Percentiles rank a stretch among this genome's conserved stretches.
phyloP scores from a whole-genome alignment of 306 rosid species.

The Corylus heterophylla region DNA sequence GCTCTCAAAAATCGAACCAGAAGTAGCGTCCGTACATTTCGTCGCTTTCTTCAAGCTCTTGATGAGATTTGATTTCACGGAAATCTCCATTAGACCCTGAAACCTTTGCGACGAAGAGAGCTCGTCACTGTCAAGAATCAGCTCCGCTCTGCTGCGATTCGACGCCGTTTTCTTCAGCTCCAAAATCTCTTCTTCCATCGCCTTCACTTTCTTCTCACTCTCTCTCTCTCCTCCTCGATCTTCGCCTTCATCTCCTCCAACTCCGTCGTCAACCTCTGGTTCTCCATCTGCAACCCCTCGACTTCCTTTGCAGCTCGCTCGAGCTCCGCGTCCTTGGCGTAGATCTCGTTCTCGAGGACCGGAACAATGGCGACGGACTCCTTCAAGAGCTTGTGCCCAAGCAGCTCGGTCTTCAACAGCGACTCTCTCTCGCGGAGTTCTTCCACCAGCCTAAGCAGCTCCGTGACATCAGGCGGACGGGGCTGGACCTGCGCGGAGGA shows the following conservation, averaged over 20 bases:
- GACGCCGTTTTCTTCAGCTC: slow-evolving; percentile 63
- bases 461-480: slow-evolving; percentile 82
- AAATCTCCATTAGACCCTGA: slow-evolving; percentile 56
- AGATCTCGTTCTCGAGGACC: slow-evolving; percentile 67
- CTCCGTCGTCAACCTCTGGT: slow-evolving; percentile 42
- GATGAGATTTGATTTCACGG: slow-evolving; percentile 54
- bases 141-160: slow-evolving; percentile 35
- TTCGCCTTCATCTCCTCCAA: slow-evolving; percentile 38
- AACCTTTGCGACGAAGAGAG: slow-evolving; percentile 70
- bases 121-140: slow-evolving; percentile 37
- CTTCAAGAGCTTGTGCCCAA: slow-evolving; percentile 75
- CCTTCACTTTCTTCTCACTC: slow-evolving; percentile 40
- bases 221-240: slow-evolving; percentile 50
- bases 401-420: slow-evolving; percentile 78
- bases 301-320: slow-evolving; percentile 39
- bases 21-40: slow-evolving; percentile 26
- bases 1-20: slow-evolving; percentile 33
- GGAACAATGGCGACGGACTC: slow-evolving; percentile 85
- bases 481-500: slow-evolving; percentile 98
- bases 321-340: slow-evolving; percentile 53
- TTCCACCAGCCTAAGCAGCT: slow-evolving; percentile 79
- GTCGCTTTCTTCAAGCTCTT: slow-evolving; percentile 56
- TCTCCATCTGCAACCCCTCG: slow-evolving; percentile 54
- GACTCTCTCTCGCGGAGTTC: slow-evolving; percentile 95
- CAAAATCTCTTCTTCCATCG: slow-evolving; percentile 58